phyloP scores from a whole-genome alignment of 2,329 filamentous ascomycete genomes.

The Aspergillus ibericus region DNA sequence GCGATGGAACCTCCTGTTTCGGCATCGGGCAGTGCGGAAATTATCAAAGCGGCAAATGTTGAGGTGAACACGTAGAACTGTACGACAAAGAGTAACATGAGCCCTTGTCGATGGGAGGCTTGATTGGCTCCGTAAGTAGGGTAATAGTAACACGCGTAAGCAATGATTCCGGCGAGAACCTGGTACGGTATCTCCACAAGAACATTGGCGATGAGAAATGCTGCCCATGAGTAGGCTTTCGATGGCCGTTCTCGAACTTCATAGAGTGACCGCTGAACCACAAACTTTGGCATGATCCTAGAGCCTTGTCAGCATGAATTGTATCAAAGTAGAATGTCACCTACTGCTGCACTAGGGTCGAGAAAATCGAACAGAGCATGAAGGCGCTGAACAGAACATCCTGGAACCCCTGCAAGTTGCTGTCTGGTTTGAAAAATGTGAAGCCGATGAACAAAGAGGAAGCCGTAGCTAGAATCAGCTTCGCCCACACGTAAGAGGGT shows the following conservation, averaged over 20 bases:
- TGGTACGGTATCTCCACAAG: constrained; percentile 86
- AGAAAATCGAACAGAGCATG: constrained; percentile 64
- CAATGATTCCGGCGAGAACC: constrained; percentile 68
- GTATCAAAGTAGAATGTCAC: constrained; percentile 46
- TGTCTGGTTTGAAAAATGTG: constrained; percentile 71
- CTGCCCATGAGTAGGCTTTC: constrained; percentile 81
- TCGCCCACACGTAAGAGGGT: constrained; percentile 82
- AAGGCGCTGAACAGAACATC: constrained; percentile 87
- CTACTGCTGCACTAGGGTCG: constrained; percentile 54
- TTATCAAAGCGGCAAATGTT: constrained; percentile 77
- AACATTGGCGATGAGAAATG: constrained; percentile 81
- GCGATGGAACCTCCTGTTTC: constrained; percentile 75
- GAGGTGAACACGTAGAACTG: constrained; percentile 77
- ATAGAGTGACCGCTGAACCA: constrained; percentile 77
- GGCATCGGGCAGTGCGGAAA: constrained; percentile 72
- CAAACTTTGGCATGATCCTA: constrained; percentile 73
- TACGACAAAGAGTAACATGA: constrained; percentile 76
- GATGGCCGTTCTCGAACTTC: constrained; percentile 82
- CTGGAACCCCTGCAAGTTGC: constrained; percentile 74
- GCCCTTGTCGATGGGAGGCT: constrained; percentile 67
- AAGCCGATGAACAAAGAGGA: constrained; percentile 75
- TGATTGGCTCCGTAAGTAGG: constrained; percentile 64
- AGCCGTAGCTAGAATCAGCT: constrained; percentile 65
- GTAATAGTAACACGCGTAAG: constrained; percentile 84
- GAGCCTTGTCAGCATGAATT: background rate